Evolutionary conservation across 495 filamentous ascomycete genomes (phyloP).

Genomic region (Hypoxylon lienhwacheense): DNA sequence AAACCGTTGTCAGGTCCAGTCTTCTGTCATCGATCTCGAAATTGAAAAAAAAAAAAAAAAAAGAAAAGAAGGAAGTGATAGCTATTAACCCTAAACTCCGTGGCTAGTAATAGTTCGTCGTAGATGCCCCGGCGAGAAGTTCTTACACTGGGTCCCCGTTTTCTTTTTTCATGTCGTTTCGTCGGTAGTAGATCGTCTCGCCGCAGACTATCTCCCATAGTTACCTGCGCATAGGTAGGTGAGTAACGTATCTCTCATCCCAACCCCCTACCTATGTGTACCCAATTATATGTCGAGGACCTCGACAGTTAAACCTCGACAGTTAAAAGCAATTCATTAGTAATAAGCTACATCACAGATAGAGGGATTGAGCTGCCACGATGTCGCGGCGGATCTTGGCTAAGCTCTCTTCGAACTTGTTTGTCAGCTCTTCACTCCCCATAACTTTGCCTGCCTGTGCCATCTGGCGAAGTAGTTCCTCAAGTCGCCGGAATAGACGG

Average conservation of each 20-base stretch:
- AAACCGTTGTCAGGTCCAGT: constrained; percentile 11
- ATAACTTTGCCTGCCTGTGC: constrained; percentile 96
- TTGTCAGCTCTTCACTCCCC: constrained; percentile 89
- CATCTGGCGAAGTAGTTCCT: constrained; percentile 96
- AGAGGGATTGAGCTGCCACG: constrained; percentile 89
- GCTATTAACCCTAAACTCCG: constrained; percentile 25
- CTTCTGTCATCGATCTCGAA: constrained; percentile 27
- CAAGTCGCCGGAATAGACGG: constrained; percentile 89
- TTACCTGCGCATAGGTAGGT: not conserved
- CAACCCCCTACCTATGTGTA: constrained; percentile 5
- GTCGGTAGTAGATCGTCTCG: not conserved
- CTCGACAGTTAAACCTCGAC: no score
- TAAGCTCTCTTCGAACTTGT: constrained; percentile 81
- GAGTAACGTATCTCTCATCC: not conserved
- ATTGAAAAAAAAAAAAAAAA: no score
- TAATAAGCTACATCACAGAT: constrained; percentile 59
- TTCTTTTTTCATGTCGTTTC: not conserved
- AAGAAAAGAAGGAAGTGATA: no score
- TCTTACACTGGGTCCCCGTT: not conserved
- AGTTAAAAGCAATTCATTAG: no score
- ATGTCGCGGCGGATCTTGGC: constrained; percentile 86
- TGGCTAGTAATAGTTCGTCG: not conserved
- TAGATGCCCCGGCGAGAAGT: not conserved
- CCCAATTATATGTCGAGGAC: not conserved
- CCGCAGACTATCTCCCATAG: not conserved